These are phyloP conservation scores for Citeromyces hawaiiensis DNA, from an alignment of 1,139 yeast species.

Conservation along the genomic window DNA sequence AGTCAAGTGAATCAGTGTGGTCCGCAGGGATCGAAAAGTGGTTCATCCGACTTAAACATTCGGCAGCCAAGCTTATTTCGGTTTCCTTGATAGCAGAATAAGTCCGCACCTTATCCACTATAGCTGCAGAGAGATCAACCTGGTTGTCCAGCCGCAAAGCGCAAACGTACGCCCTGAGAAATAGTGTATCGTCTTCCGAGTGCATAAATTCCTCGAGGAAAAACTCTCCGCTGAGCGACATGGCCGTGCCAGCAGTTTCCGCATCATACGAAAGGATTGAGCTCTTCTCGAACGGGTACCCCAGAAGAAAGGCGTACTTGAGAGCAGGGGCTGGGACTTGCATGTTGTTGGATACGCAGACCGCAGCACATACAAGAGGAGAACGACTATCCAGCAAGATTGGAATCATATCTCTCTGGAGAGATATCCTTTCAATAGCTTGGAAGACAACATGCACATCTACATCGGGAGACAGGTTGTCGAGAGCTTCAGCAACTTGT, in stretches of 20 bases:
- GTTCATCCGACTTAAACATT: neutral
- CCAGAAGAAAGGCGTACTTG: neutral
- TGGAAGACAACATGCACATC: neutral
- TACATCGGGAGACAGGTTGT: neutral
- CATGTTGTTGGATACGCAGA: neutral
- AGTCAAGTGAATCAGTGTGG: neutral
- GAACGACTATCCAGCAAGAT: neutral
- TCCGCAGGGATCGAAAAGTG: neutral
- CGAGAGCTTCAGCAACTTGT: conserved; percentile 5
- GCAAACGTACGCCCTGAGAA: neutral
- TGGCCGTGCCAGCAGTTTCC: neutral
- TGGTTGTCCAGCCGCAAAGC: neutral
- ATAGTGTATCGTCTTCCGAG: neutral
- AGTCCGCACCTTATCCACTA: neutral
- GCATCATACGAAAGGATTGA: neutral
- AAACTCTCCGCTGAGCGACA: neutral
- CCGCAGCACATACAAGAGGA: neutral
- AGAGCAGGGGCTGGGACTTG: neutral
- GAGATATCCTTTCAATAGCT: conserved; percentile 5
- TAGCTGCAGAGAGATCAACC: neutral
- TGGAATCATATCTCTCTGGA: neutral
- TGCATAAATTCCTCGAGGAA: neutral
- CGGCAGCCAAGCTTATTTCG: neutral
- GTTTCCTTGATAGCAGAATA: neutral
- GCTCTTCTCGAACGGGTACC: neutral